Percentiles rank a stretch among this genome's conserved stretches.
phyloP scores from a whole-genome alignment of 2,329 filamentous ascomycete genomes.

The Pseudogymnoascus sp. region DNA sequence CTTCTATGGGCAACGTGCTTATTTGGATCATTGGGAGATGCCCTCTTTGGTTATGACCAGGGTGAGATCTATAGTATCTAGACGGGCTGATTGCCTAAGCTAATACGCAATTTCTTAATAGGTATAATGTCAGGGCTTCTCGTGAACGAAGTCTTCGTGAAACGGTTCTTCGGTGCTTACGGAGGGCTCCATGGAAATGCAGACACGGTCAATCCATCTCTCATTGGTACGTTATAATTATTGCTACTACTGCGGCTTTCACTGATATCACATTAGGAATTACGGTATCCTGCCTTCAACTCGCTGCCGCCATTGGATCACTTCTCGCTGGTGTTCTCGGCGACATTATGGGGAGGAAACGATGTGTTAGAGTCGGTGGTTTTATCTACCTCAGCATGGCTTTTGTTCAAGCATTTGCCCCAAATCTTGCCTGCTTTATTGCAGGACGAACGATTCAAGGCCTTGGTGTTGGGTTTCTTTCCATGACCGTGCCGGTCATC shows the following conservation, averaged over 20 bases:
- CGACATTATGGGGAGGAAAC: slow-evolving; percentile 34
- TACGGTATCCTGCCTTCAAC: slow-evolving; percentile 33
- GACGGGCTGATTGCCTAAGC: neutral
- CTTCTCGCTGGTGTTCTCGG: slow-evolving; percentile 33
- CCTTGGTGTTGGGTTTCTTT: slow-evolving; percentile 35
- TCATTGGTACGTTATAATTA: slow-evolving; percentile 24
- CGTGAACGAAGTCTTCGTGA: slow-evolving; percentile 36
- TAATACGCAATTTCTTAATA: slow-evolving; percentile 19
- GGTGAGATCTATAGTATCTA: slow-evolving; percentile 24
- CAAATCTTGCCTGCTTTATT: slow-evolving; percentile 32
- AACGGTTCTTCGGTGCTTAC: slow-evolving; percentile 35
- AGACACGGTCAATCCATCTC: slow-evolving; percentile 32
- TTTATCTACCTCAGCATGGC: slow-evolving; percentile 35
- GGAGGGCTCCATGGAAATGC: slow-evolving; percentile 33
- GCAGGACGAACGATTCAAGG: slow-evolving; percentile 38
- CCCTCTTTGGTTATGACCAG: slow-evolving; percentile 38
- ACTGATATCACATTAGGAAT: slow-evolving; percentile 22
- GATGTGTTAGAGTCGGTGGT: slow-evolving; percentile 32
- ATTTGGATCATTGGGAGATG: slow-evolving; percentile 37
- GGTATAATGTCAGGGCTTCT: slow-evolving; percentile 38
- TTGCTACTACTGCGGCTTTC: neutral
- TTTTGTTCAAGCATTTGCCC: slow-evolving; percentile 34
- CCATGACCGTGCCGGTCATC: slow-evolving; percentile 38
- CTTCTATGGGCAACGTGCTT: slow-evolving; percentile 36
- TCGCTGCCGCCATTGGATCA: slow-evolving; percentile 32